Base-by-base conservation (phyloP, 805 yeast species). In the Lipomyces japonicus region DNA sequence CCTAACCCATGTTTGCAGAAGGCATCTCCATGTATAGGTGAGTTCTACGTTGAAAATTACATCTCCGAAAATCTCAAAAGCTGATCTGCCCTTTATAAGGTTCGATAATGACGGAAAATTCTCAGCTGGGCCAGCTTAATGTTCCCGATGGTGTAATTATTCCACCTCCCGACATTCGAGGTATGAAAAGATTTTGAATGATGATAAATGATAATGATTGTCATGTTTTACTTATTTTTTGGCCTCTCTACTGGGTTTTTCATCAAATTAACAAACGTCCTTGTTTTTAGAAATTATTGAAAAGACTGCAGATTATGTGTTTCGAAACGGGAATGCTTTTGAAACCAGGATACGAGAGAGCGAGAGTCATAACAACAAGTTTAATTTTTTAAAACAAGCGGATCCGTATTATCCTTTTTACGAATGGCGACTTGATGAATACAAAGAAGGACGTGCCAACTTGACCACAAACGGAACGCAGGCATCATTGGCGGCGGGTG, bases 221-320 rank as follows among this genome's bases (percentile, higher is more conserved):
- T n/a, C n/a, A n/a, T n/a, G n/a, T n/a, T n/a, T n/a, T n/a, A n/a
- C n/a, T n/a, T n/a, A n/a, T n/a, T n/a, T n/a, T n/a, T n/a, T n/a
- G n/a, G n/a, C n/a, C n/a, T n/a, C n/a, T n/a, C 23, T 6, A 2
- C 24, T 24, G 24, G 10, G 9, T 44, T n/a, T 7, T n/a, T 18
- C 16, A 18, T 23, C 34, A 39, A 28, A n/a, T 23, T 10, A 39
- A 18, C 18, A 10, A 2, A 22, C 18, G n/a, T 10, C 18, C 23
- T 10, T 5, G 73, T 75, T 6, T 25, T 16, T 38, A 57, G 74
- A 73, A 14, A 74, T 78, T 18, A 82, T 90, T 18, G 81, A 78
- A 44, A 85, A 83, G 61, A 85, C 95, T 0, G 88, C 83, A 0
- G 77, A 71, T 2, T 86, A 83, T 61, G 87, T 89, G 4, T 58